Percentiles rank a stretch among this genome's conserved stretches.
phyloP scores from a whole-genome alignment of 805 yeast genomes.

The Pichia cabralensis region DNA sequence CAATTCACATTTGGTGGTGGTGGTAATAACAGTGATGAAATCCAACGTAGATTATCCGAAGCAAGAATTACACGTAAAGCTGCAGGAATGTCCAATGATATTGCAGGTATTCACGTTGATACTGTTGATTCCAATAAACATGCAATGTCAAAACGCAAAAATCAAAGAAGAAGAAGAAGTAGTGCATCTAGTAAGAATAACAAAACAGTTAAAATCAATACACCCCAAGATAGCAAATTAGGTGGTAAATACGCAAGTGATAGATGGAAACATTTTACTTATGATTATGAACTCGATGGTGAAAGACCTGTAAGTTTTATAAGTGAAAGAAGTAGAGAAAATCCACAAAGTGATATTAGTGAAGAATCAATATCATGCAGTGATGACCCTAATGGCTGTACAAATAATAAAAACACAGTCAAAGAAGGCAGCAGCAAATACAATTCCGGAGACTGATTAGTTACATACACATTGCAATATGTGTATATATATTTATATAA shows the following conservation, averaged over 20 bases:
- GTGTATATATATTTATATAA: too few species aligned
- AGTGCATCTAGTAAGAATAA: slow-evolving; percentile 1
- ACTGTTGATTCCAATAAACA: slow-evolving; percentile 8
- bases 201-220: neutral
- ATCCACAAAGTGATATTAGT: neutral
- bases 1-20: slow-evolving; percentile 25
- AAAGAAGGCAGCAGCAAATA: neutral
- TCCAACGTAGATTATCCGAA: slow-evolving; percentile 24
- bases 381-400: neutral
- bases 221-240: slow-evolving; percentile 2
- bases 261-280: slow-evolving; percentile 12
- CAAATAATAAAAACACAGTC: neutral
- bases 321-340: slow-evolving; percentile 5
- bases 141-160: neutral
- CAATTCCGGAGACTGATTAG: too few species aligned
- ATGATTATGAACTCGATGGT: slow-evolving; percentile 13
- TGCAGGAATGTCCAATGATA: slow-evolving; percentile 32
- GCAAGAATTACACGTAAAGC: slow-evolving; percentile 34
- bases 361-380: neutral
- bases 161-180: neutral
- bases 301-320: slow-evolving; percentile 13
- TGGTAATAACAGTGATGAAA: slow-evolving; percentile 21
- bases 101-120: slow-evolving; percentile 32
- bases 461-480: too few species aligned
- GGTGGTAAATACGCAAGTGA: slow-evolving; percentile 9